These are phyloP conservation scores for Penicillium carneum DNA, from an alignment of 2,329 filamentous ascomycete genomes.

Conservation along the genomic window DNA sequence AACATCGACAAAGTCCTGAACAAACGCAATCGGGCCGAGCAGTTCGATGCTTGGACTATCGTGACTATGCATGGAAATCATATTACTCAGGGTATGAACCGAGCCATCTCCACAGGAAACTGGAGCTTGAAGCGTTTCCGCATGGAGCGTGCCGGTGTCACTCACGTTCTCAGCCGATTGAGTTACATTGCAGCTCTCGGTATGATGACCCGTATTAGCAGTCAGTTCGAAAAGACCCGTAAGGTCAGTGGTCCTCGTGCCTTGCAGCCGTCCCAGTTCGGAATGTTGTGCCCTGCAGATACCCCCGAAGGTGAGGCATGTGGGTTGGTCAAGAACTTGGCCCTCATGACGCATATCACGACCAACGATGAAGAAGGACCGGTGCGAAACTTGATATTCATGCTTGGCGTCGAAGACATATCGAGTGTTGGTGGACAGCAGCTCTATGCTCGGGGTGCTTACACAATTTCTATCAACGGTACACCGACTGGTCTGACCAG, in stretches of 20 bases:
- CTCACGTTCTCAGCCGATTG: slow-evolving; percentile 90
- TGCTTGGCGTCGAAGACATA: slow-evolving; percentile 83
- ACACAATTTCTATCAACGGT: slow-evolving; percentile 93
- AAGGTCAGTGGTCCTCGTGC: slow-evolving; percentile 96
- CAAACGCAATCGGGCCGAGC: slow-evolving; percentile 86
- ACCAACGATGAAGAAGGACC: slow-evolving; percentile 94
- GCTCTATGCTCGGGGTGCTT: slow-evolving; percentile 82
- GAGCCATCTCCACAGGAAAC: slow-evolving; percentile 95
- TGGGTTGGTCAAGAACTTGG: slow-evolving; percentile 96
- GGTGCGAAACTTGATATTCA: slow-evolving; percentile 83
- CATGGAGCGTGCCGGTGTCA: slow-evolving; percentile 97
- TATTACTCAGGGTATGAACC: slow-evolving; percentile 91
- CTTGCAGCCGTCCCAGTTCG: slow-evolving; percentile 94
- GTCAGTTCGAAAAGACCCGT: slow-evolving; percentile 97
- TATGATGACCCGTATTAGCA: slow-evolving; percentile 99
- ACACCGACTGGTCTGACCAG: slow-evolving; percentile 88
- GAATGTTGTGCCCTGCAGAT: slow-evolving; percentile 96
- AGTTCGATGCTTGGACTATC: slow-evolving; percentile 85
- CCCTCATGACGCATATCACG: slow-evolving; percentile 98
- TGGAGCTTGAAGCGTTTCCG: slow-evolving; percentile 98
- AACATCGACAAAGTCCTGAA: slow-evolving; percentile 95
- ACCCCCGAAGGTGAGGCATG: slow-evolving; percentile 98
- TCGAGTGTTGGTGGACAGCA: slow-evolving; percentile 82
- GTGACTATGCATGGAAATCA: slow-evolving; percentile 83
- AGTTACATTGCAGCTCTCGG: slow-evolving; percentile 96